Percentiles rank a stretch among this genome's conserved stretches.
phyloP scores from a whole-genome alignment of 805 yeast species.

The Yarrowia bubula region DNA sequence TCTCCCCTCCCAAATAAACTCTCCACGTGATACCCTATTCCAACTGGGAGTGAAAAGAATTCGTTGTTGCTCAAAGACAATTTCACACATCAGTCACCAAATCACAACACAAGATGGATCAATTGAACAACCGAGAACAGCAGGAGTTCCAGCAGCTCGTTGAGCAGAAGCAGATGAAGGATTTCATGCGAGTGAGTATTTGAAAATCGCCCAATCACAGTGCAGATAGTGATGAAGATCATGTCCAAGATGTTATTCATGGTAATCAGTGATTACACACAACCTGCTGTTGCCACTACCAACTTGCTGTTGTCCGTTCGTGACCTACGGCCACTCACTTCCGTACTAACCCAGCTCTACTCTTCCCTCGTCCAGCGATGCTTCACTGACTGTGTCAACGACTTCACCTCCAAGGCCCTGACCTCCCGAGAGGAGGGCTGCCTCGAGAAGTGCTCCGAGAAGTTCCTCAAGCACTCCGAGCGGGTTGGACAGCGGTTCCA shows the following conservation, averaged over 20 bases:
- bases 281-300: too few species aligned
- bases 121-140: conserved; percentile 91
- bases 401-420: conserved; percentile 88
- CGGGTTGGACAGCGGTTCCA: conserved; percentile 99
- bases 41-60: conserved; percentile 25
- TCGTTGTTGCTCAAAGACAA: conserved; percentile 17
- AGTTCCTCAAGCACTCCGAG: conserved; percentile 96
- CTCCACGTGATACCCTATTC: conserved; percentile 27
- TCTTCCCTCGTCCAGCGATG: conserved; percentile 95
- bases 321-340: too few species aligned
- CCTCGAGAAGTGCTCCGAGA: conserved; percentile 89
- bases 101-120: conserved; percentile 62
- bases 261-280: too few species aligned
- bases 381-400: conserved; percentile 96
- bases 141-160: conserved; percentile 93
- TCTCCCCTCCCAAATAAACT: not conserved
- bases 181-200: conserved; percentile 85
- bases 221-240: too few species aligned
- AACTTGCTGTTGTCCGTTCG: too few species aligned
- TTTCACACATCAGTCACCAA: conserved; percentile 19
- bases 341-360: conserved; percentile 50
- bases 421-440: conserved; percentile 83
- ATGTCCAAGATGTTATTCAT: too few species aligned
- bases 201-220: not conserved
- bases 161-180: conserved; percentile 97